Evolutionary conservation across 2,329 filamentous ascomycete species (phyloP).

Genomic region (Exophiala sideris): DNA sequence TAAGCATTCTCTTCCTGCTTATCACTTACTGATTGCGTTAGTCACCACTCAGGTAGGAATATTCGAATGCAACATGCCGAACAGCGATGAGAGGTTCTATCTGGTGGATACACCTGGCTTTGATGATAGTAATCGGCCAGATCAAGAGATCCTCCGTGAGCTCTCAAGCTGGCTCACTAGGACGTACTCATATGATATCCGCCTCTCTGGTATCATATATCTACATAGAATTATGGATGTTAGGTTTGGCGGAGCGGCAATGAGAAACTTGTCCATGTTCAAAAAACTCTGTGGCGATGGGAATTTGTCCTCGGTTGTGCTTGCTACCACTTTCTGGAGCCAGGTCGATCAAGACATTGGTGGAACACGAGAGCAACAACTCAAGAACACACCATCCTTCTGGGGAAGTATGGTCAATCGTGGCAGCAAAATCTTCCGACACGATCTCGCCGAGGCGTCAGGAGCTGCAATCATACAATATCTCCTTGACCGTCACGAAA

Average conservation of each 20-base stretch:
- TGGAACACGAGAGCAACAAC: background rate
- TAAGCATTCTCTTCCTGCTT: background rate
- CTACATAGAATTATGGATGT: conserved; percentile 39
- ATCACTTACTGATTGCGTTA: background rate
- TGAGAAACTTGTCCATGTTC: conserved; percentile 38
- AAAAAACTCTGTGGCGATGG: conserved; percentile 37
- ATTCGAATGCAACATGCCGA: background rate
- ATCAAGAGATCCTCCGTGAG: conserved; percentile 37
- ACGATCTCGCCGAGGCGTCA: background rate
- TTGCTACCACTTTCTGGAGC: conserved; percentile 41
- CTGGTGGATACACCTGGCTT: conserved; percentile 45
- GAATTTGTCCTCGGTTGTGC: conserved; percentile 34
- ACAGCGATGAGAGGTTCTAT: background rate
- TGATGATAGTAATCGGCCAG: conserved; percentile 36
- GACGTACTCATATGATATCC: conserved; percentile 26
- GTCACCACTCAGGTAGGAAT: background rate
- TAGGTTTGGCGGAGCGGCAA: conserved; percentile 34
- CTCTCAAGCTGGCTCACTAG: conserved; percentile 34
- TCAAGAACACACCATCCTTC: background rate
- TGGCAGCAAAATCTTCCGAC: background rate
- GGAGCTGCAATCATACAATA: conserved; percentile 3
- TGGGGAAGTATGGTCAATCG: conserved; percentile 1
- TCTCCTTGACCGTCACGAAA: background rate
- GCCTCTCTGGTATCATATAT: conserved; percentile 36
- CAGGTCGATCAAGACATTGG: background rate